Percentiles rank a stretch among this genome's conserved stretches.
Conservation (phyloP, 169 alveolate genomes). For the Eimeria brunetti region DNA sequence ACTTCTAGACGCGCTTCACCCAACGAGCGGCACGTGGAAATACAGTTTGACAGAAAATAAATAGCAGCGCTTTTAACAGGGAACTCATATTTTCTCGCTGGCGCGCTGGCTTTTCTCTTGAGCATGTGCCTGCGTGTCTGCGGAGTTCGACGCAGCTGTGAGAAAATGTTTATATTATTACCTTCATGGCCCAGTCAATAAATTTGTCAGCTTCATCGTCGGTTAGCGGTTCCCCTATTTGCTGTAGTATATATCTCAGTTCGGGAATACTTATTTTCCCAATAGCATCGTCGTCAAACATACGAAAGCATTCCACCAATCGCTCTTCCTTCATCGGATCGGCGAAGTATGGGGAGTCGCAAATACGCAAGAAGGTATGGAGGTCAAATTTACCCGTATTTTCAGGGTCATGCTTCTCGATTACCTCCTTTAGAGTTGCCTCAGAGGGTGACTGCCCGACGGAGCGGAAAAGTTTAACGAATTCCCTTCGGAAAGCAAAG, state of each 20-base stretch:
- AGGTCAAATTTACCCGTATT: conserved; percentile 46
- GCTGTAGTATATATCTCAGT: conserved; percentile 66
- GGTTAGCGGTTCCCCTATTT: conserved; percentile 72
- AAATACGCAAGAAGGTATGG: conserved; percentile 63
- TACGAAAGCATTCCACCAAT: conserved; percentile 66
- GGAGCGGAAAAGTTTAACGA: conserved; percentile 72
- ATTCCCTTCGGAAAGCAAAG: conserved; percentile 41
- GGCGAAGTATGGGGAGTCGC: conserved; percentile 67
- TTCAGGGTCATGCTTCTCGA: conserved; percentile 56
- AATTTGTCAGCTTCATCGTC: conserved; percentile 79
- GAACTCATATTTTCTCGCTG: background rate
- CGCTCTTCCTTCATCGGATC: conserved; percentile 78
- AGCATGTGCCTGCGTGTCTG: background rate
- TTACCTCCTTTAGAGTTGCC: conserved; percentile 26
- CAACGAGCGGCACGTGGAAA: background rate
- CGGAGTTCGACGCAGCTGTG: background rate
- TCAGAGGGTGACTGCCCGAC: conserved; percentile 81
- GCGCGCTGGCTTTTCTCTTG: background rate
- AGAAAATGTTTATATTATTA: background rate
- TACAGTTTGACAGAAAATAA: background rate
- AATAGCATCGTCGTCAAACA: conserved; percentile 71
- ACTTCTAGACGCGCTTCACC: background rate
- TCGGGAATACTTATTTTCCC: conserved; percentile 57
- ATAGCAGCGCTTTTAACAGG: background rate
- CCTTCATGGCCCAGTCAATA: conserved; percentile 78